These are phyloP conservation scores for Oldenlandia corymbosa DNA, from an alignment of 257 asterid genomes.

Conservation along the genomic window DNA sequence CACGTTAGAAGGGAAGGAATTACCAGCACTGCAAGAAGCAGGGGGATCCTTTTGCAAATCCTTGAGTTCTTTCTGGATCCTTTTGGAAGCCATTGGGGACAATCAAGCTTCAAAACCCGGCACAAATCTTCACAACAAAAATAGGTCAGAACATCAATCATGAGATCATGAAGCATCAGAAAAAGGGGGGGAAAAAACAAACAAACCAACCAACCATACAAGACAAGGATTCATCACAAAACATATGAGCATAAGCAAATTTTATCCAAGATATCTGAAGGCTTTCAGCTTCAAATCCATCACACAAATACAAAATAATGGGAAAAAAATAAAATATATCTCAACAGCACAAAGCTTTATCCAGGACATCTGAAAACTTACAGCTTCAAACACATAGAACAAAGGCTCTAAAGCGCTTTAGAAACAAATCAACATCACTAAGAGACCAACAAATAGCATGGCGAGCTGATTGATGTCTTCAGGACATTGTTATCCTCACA, in stretches of 20 bases:
- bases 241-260: neutral
- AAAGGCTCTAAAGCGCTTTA: too few relatives aligned
- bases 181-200: too few relatives aligned
- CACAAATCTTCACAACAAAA: conserved; percentile 8
- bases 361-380: neutral
- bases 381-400: neutral
- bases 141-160: neutral
- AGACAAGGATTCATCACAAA: neutral
- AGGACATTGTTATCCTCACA: too few relatives aligned
- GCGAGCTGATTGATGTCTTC: too few relatives aligned
- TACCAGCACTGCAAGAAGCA: conserved; percentile 37
- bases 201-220: neutral
- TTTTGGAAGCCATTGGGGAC: conserved; percentile 28
- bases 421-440: neutral
- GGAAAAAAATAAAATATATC: too few relatives aligned
- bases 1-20: neutral
- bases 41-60: conserved; percentile 36
- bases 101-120: neutral
- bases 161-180: too few relatives aligned
- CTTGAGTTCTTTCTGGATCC: conserved; percentile 34
- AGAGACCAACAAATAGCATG: too few relatives aligned
- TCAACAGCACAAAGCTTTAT: too few relatives aligned
- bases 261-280: neutral
- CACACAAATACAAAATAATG: too few relatives aligned
- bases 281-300: neutral